These are phyloP conservation scores for Rugonectria rugulosa DNA, from an alignment of 2,329 filamentous ascomycete genomes.

Conservation along the genomic window DNA sequence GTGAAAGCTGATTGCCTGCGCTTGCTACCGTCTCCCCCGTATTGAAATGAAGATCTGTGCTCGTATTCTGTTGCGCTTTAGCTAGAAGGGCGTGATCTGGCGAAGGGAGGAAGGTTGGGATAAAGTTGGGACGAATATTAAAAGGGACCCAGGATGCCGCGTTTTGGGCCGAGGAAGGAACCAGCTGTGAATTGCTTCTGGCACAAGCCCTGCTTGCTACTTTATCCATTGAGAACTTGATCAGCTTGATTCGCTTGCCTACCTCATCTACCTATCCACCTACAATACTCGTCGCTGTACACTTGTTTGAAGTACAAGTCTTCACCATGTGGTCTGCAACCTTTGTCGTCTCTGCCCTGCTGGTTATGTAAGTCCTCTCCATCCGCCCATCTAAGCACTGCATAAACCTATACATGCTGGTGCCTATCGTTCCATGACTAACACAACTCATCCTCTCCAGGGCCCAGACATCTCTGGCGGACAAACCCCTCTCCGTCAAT, in stretches of 20 bases:
- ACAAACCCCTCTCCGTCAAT: constrained; percentile 1
- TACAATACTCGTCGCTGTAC: not conserved
- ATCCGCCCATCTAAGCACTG: not conserved
- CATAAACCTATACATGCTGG: too few relatives aligned
- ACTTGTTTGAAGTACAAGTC: not conserved
- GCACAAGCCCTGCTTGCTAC: too few relatives aligned
- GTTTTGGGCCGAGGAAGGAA: too few relatives aligned
- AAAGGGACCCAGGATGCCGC: too few relatives aligned
- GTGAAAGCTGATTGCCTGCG: too few relatives aligned
- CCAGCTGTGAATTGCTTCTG: too few relatives aligned
- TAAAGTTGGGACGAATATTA: too few relatives aligned
- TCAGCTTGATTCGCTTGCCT: not conserved
- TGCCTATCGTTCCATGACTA: not conserved
- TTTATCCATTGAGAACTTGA: not conserved
- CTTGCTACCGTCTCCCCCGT: too few relatives aligned
- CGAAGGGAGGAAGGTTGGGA: too few relatives aligned
- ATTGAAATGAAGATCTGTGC: too few relatives aligned
- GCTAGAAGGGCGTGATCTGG: too few relatives aligned
- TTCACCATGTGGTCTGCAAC: constrained; percentile 13
- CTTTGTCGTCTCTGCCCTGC: constrained; percentile 5
- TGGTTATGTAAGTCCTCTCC: constrained; percentile 5
- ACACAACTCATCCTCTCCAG: not conserved
- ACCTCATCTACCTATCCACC: not conserved
- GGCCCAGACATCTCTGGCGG: not conserved
- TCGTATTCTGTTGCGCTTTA: too few relatives aligned